Conservation (phyloP, 441 rosid species). For the Bruguiera hainesii region DNA sequence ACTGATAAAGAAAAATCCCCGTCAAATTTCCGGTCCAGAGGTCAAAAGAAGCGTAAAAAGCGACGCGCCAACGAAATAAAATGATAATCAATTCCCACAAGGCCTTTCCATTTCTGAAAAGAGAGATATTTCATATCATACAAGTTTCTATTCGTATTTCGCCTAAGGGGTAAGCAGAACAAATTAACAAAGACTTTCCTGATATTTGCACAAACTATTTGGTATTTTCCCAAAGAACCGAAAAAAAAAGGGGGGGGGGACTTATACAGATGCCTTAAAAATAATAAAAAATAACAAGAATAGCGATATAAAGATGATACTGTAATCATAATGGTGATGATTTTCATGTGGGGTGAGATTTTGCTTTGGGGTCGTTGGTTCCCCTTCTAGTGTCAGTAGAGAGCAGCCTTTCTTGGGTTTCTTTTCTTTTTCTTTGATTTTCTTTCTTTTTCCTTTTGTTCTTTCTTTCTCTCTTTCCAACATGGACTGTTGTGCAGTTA, state of each 20-base stretch:
- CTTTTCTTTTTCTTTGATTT: conserved; percentile 30
- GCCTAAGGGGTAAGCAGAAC: not conserved
- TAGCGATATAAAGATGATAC: conserved; percentile 33
- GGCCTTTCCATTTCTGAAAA: no score
- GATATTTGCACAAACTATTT: conserved; percentile 46
- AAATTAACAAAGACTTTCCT: conserved; percentile 33
- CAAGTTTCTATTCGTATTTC: not conserved
- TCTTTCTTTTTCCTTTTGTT: conserved; percentile 24
- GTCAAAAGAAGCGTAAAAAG: no score
- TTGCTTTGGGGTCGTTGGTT: conserved; percentile 59
- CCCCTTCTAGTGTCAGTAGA: conserved; percentile 47
- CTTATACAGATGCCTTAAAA: conserved; percentile 39
- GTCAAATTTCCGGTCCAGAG: no score
- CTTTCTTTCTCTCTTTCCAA: conserved; percentile 33
- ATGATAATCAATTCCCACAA: no score
- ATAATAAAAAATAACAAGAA: conserved; percentile 34
- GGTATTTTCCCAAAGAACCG: conserved; percentile 22
- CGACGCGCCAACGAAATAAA: no score
- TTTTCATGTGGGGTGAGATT: conserved; percentile 62
- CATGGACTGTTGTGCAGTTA: conserved; percentile 53
- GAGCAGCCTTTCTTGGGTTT: conserved; percentile 45
- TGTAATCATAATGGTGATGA: conserved; percentile 59
- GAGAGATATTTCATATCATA: no score
- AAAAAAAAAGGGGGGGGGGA: conserved; percentile 20
- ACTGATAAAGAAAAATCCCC: no score